Conservation (phyloP, 768 basidiomycete genomes). For the Neoboletus brunneissimus region DNA sequence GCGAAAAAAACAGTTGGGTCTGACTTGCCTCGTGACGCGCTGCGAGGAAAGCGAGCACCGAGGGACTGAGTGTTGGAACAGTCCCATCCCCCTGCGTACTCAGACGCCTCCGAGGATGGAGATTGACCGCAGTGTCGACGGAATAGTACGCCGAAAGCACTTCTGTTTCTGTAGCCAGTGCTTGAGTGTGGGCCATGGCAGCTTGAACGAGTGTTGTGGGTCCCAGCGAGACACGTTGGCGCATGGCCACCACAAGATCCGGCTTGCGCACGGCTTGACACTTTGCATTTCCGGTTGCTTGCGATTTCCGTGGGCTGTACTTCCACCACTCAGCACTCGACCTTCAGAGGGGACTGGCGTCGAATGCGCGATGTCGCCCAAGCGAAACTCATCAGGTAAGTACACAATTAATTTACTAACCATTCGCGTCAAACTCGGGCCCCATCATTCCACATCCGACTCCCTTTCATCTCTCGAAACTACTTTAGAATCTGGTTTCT, state of each 20-base stretch:
- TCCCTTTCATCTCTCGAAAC: too few relatives aligned
- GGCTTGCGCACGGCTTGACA: background rate
- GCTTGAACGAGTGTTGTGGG: background rate
- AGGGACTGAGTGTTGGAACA: conserved; percentile 34
- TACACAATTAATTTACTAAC: too few relatives aligned
- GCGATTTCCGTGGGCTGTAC: background rate
- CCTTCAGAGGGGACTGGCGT: background rate
- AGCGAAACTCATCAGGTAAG: background rate
- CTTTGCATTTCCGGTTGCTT: background rate
- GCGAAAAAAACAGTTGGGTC: background rate
- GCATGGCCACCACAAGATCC: background rate
- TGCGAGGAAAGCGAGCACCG: conserved; percentile 36
- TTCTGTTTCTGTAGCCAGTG: background rate
- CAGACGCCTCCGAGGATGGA: background rate
- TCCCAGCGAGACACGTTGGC: background rate
- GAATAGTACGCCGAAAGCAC: background rate
- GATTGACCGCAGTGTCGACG: background rate
- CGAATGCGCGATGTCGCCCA: background rate
- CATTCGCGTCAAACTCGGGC: too few relatives aligned
- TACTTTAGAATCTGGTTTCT: too few relatives aligned
- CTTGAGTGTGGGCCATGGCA: background rate
- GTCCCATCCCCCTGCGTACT: background rate
- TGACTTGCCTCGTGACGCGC: conserved; percentile 32
- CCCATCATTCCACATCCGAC: too few relatives aligned
- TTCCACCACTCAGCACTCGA: background rate